phyloP scores from a whole-genome alignment of 352 stramenopile species.

The Phytophthora macrochlamydospora region DNA sequence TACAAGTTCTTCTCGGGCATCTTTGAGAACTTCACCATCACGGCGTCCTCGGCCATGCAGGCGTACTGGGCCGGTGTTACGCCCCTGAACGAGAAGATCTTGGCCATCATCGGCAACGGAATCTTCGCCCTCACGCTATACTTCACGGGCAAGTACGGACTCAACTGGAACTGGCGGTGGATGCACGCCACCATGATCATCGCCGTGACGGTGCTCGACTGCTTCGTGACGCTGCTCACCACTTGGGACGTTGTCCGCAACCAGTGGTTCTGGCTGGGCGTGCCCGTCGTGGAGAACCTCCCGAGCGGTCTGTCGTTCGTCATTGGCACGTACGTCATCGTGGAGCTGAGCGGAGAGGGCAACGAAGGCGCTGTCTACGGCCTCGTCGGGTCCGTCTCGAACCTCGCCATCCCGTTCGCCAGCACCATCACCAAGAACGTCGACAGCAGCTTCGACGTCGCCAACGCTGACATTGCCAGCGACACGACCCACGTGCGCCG shows the following conservation, averaged over 20 bases:
- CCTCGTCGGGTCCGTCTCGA: constrained; percentile 45
- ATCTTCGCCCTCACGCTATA: constrained; percentile 38
- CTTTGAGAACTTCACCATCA: constrained; percentile 46
- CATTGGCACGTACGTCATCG: constrained; percentile 43
- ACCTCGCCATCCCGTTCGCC: constrained; percentile 43
- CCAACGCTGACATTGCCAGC: constrained; percentile 43
- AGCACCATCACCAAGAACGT: constrained; percentile 43
- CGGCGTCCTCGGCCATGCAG: constrained; percentile 32
- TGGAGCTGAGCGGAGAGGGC: constrained; percentile 46
- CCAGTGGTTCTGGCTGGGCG: constrained; percentile 55
- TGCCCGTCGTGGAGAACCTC: constrained; percentile 34
- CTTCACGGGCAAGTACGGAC: constrained; percentile 34
- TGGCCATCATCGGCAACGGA: constrained; percentile 35
- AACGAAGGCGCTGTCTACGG: constrained; percentile 48
- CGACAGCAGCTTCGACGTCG: constrained; percentile 37
- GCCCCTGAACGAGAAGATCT: constrained; percentile 42
- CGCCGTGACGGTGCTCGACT: constrained; percentile 34
- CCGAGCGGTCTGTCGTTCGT: constrained; percentile 46
- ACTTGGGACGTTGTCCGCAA: constrained; percentile 47
- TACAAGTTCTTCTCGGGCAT: constrained; percentile 46
- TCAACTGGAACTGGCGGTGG: constrained; percentile 48
- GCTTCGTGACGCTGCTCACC: constrained; percentile 32
- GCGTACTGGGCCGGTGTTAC: constrained; percentile 33
- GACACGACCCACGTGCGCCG: constrained; percentile 36
- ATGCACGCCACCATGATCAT: constrained; percentile 35